Percentiles rank a stretch among this genome's conserved stretches.
phyloP scores from a whole-genome alignment of 1,284 basidiomycete genomes.

The Austroboletus niveus region DNA sequence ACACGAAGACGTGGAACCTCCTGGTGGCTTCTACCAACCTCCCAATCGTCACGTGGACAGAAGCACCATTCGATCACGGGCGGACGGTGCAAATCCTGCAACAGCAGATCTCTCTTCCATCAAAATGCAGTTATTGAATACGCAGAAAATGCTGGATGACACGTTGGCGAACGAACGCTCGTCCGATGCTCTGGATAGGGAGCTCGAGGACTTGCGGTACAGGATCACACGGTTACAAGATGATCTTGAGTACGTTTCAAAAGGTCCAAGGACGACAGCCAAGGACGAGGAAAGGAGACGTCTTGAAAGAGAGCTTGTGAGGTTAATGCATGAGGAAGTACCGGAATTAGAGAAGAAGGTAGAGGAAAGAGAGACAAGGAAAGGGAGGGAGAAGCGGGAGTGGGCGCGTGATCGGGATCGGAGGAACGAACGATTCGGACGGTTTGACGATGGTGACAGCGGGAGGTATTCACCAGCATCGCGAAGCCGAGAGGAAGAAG shows the following conservation, averaged over 20 bases:
- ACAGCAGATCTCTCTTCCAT: slow-evolving; percentile 63
- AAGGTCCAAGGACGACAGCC: slow-evolving; percentile 69
- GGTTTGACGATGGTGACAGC: slow-evolving; percentile 55
- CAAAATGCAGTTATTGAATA: slow-evolving; percentile 81
- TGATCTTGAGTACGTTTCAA: slow-evolving; percentile 88
- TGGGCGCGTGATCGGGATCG: slow-evolving; percentile 81
- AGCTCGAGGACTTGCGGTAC: slow-evolving; percentile 87
- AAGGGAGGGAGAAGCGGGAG: slow-evolving; percentile 75
- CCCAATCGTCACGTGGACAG: slow-evolving; percentile 88
- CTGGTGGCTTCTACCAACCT: slow-evolving; percentile 79
- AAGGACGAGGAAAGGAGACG: slow-evolving; percentile 87
- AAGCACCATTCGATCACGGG: slow-evolving; percentile 73
- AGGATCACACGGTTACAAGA: slow-evolving; percentile 88
- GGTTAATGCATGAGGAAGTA: slow-evolving; percentile 87
- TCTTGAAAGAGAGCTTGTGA: slow-evolving; percentile 86
- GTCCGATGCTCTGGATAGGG: slow-evolving; percentile 87
- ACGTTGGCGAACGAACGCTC: slow-evolving; percentile 59
- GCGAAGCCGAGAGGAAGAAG: slow-evolving; percentile 40
- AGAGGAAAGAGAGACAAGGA: slow-evolving; percentile 76
- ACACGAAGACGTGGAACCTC: slow-evolving; percentile 66
- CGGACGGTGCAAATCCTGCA: slow-evolving; percentile 67
- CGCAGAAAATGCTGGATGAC: slow-evolving; percentile 81
- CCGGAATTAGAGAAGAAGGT: slow-evolving; percentile 90
- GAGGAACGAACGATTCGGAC: slow-evolving; percentile 78
- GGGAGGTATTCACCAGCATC: slow-evolving; percentile 40